Conservation (phyloP, 73 alveolate species). For the Paramecium biaurelia region DNA sequence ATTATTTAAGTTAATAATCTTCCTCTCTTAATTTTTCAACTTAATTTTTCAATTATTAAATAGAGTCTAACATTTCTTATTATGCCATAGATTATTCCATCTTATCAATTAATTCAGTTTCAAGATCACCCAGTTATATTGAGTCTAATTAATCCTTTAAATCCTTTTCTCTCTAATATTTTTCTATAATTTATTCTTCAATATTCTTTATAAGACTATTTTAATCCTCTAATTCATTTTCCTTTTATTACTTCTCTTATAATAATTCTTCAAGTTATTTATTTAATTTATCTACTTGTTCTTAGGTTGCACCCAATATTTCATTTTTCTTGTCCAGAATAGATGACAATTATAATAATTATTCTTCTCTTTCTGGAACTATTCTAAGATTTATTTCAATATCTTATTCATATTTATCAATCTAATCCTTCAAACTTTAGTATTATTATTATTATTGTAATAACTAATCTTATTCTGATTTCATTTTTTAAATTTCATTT, state of each 20-base stretch:
- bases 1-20: neutral
- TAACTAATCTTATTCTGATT: neutral
- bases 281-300: neutral
- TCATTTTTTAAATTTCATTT: neutral
- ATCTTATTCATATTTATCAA: neutral
- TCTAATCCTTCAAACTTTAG: neutral
- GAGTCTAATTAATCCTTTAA: neutral
- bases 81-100: neutral
- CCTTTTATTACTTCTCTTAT: neutral
- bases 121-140: neutral
- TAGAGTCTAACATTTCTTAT: neutral
- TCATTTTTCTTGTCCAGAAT: neutral
- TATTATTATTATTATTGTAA: neutral
- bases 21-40: neutral
- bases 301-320: neutral
- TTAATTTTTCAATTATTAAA: neutral
- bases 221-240: neutral
- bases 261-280: neutral
- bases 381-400: neutral
- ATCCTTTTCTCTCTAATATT: neutral
- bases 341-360: neutral
- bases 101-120: neutral
- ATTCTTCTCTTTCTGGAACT: neutral
- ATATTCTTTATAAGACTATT: neutral
- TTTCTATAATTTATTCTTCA: neutral